These are phyloP conservation scores for Bonia amplexicaulis DNA, from an alignment of 176 grass and related monocot species.

Conservation along the genomic window DNA sequence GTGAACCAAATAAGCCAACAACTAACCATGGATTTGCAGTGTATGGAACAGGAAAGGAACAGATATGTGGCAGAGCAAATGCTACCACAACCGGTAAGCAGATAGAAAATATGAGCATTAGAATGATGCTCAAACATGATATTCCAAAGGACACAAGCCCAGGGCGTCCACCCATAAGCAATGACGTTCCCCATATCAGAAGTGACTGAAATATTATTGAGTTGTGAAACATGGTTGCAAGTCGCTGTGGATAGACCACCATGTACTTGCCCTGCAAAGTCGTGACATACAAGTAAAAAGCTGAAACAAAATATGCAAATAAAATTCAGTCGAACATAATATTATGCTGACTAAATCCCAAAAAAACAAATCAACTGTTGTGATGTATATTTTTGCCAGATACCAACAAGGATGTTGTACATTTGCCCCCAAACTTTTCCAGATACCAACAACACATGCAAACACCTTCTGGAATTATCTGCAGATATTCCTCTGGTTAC, in stretches of 20 bases:
- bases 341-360: neutral
- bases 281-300: neutral
- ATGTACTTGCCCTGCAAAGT: constrained; percentile 88
- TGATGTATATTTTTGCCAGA: constrained; percentile 1
- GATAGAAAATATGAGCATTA: constrained; percentile 74
- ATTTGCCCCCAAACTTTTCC: neutral
- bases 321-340: neutral
- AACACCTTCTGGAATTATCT: neutral
- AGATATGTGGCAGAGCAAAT: constrained; percentile 62
- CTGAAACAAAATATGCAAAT: neutral
- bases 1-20: constrained; percentile 88
- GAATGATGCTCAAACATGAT: constrained; percentile 71
- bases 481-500: neutral
- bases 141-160: constrained; percentile 65
- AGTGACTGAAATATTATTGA: constrained; percentile 91
- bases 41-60: constrained; percentile 64
- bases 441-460: neutral
- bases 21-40: constrained; percentile 76
- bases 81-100: constrained; percentile 61
- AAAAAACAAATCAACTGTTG: neutral
- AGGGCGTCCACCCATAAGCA: constrained; percentile 74
- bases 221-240: constrained; percentile 83
- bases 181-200: constrained; percentile 81
- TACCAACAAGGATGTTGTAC: neutral
- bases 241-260: constrained; percentile 75